These are phyloP conservation scores for Periconia sp. DNA, from an alignment of 2,329 filamentous ascomycete species.

Conservation along the genomic window DNA sequence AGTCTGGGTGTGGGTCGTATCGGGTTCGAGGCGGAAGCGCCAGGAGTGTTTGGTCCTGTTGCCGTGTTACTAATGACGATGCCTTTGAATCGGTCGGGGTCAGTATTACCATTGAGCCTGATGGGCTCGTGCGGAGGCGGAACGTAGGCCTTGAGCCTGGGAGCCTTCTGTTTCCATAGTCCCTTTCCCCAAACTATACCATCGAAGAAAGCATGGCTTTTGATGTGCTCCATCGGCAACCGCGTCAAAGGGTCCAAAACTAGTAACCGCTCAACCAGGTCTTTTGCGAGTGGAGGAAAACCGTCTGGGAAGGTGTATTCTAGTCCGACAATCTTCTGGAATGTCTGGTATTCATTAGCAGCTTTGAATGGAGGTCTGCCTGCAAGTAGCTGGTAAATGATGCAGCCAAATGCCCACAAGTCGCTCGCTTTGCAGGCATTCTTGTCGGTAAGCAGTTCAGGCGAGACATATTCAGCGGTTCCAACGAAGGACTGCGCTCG, in stretches of 20 bases:
- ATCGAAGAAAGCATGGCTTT: conserved; percentile 94
- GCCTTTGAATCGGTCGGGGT: conserved; percentile 13
- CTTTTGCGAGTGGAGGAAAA: conserved; percentile 84
- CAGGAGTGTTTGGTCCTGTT: conserved; percentile 36
- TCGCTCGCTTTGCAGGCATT: conserved; percentile 98
- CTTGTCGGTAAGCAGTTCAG: conserved; percentile 94
- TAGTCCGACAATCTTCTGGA: conserved; percentile 94
- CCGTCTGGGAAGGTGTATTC: conserved; percentile 93
- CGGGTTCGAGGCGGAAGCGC: conserved; percentile 26
- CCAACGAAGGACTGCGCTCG: conserved; percentile 95
- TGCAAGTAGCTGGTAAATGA: conserved; percentile 93
- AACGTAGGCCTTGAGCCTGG: conserved; percentile 81
- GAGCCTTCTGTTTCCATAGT: conserved; percentile 89
- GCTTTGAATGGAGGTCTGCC: conserved; percentile 98
- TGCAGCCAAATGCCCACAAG: conserved; percentile 97
- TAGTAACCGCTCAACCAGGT: conserved; percentile 87
- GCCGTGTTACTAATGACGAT: conserved; percentile 22
- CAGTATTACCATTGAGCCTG: conserved; percentile 50
- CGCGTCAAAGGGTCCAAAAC: conserved; percentile 86
- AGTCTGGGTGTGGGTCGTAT: conserved; percentile 69
- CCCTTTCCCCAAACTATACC: conserved; percentile 82
- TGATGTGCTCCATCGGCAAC: conserved; percentile 93
- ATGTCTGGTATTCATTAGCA: conserved; percentile 93
- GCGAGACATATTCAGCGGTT: conserved; percentile 97
- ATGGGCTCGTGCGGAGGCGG: conserved; percentile 76